Evolutionary conservation across 139 green algal genomes (phyloP).

Genomic region (Micromonas commoda): DNA sequence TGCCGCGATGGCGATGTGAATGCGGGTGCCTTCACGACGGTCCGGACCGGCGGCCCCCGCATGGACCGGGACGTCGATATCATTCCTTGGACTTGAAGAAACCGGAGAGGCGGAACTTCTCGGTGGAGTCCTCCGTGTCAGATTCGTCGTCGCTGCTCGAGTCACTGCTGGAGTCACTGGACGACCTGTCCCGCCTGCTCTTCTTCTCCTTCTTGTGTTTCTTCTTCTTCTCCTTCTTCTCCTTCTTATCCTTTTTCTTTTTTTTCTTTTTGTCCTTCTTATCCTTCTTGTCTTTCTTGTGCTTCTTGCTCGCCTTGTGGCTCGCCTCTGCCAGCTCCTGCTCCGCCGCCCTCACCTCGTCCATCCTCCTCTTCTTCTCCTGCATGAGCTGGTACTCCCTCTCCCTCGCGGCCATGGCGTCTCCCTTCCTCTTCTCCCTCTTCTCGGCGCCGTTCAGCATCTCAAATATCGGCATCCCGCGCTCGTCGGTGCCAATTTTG

Average conservation of each 20-base stretch:
- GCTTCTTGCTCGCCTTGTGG: background rate
- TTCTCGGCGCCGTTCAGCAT: background rate
- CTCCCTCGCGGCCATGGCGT: constrained; percentile 1
- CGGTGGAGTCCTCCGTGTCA: no score
- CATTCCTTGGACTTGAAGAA: background rate
- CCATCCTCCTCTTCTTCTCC: background rate
- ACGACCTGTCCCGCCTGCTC: background rate
- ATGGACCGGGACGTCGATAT: background rate
- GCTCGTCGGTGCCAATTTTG: background rate
- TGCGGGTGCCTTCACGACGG: no score
- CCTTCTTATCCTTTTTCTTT: background rate
- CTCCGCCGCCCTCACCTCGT: background rate
- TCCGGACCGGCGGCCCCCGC: background rate
- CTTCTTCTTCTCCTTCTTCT: constrained; percentile 10
- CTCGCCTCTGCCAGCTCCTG: background rate
- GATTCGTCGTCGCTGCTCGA: background rate
- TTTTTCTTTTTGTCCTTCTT: constrained; percentile 5
- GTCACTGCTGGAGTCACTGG: background rate
- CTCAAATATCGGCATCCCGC: background rate
- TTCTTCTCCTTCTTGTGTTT: constrained; percentile 8
- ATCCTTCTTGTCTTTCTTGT: constrained; percentile 7
- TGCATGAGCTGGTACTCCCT: background rate
- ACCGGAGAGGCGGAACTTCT: no score
- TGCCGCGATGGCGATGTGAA: no score
- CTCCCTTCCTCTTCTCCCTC: background rate